Conservation (phyloP, 75 land plant species). For the Pseudotsuga menziesii region DNA sequence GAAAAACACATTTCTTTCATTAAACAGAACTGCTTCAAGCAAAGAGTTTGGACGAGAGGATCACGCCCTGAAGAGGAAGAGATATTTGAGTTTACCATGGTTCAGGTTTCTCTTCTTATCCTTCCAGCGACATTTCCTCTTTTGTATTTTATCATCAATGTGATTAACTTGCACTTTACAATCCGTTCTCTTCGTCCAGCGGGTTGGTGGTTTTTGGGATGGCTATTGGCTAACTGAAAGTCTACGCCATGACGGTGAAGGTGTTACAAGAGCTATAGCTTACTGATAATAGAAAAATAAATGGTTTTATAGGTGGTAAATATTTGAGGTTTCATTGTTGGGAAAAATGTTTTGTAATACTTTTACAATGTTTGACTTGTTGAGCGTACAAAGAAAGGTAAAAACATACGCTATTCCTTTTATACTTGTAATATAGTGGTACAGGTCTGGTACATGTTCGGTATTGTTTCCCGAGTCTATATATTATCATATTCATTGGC, state of each 20-base stretch:
- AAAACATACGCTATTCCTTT: too few species aligned
- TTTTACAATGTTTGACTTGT: too few species aligned
- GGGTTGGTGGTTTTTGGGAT: constrained; percentile 94
- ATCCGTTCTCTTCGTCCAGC: constrained; percentile 32
- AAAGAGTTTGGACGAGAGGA: constrained; percentile 81
- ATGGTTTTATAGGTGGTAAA: too few species aligned
- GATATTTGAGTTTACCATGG: constrained; percentile 82
- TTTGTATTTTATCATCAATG: constrained; percentile 1
- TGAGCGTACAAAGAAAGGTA: too few species aligned
- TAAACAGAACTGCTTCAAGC: constrained; percentile 75
- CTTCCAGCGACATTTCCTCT: constrained; percentile 3
- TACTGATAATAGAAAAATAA: constrained; percentile 32
- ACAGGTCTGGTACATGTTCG: too few species aligned
- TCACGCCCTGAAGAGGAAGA: constrained; percentile 94
- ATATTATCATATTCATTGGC: too few species aligned
- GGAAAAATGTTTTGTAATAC: too few species aligned
- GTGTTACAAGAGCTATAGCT: constrained; percentile 74
- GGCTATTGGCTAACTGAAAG: constrained; percentile 98
- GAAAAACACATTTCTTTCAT: not conserved
- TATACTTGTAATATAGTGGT: too few species aligned
- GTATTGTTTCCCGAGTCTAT: too few species aligned
- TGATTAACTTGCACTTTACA: not conserved
- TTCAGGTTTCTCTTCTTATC: constrained; percentile 55
- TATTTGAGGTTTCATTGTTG: too few species aligned
- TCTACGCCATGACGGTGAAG: constrained; percentile 83